Conservation (phyloP, 2,329 filamentous ascomycete species). For the Penicillium sp. region DNA sequence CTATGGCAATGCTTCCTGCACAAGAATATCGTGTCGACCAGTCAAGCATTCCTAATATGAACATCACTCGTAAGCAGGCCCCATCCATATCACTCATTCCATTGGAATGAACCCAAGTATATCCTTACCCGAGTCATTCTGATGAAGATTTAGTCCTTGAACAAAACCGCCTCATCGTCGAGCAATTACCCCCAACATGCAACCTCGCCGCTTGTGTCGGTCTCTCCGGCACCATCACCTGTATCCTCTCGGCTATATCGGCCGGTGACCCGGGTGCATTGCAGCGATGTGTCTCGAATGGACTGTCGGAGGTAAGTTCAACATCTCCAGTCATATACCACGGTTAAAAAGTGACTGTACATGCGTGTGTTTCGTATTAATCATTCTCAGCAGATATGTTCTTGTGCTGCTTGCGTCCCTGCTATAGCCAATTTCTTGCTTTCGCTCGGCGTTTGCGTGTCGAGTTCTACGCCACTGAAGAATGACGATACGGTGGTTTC, state of each 20-base stretch:
- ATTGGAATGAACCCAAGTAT: too few relatives aligned
- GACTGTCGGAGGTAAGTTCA: conserved; percentile 14
- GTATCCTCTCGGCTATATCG: conserved; percentile 14
- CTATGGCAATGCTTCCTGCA: too few relatives aligned
- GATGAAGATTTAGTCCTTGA: conserved; percentile 10
- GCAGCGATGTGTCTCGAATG: conserved; percentile 13
- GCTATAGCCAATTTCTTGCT: conserved; percentile 8
- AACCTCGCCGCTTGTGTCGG: conserved; percentile 17
- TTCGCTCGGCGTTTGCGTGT: conserved; percentile 15
- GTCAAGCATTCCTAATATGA: too few relatives aligned
- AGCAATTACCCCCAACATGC: conserved; percentile 15
- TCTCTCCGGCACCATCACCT: conserved; percentile 13
- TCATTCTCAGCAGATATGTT: conserved; percentile 14
- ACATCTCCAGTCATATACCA: not conserved
- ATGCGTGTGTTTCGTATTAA: too few relatives aligned
- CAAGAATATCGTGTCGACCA: too few relatives aligned
- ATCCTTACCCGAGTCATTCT: too few relatives aligned
- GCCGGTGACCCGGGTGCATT: conserved; percentile 14
- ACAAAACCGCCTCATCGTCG: conserved; percentile 10
- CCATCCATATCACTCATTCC: too few relatives aligned
- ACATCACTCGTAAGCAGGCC: too few relatives aligned
- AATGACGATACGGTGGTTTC: too few relatives aligned
- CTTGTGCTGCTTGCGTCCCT: conserved; percentile 19
- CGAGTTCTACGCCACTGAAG: not conserved
- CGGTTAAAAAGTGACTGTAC: not conserved